These are phyloP conservation scores for Mycena alexandri DNA, from an alignment of 768 basidiomycete species.

Conservation along the genomic window DNA sequence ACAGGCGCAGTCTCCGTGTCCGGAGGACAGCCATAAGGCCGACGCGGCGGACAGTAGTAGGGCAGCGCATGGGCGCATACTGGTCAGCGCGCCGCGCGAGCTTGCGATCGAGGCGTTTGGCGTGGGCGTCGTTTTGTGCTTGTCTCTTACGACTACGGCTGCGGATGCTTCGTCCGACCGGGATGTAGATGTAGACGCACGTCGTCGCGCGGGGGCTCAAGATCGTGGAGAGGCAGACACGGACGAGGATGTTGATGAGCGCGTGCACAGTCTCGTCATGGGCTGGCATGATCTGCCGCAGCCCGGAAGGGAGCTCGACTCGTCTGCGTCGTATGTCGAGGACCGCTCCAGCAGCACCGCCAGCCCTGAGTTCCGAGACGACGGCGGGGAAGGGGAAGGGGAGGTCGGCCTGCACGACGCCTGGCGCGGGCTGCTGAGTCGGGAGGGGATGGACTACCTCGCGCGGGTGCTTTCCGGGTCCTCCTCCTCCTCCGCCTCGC, in stretches of 20 bases:
- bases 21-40: no score
- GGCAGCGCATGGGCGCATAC: neutral
- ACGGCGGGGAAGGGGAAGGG: conserved; percentile 37
- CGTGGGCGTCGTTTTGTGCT: conserved; percentile 7
- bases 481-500: no score
- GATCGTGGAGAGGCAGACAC: neutral
- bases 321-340: neutral
- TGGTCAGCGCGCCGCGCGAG: conserved; percentile 15
- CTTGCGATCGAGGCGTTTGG: conserved; percentile 20
- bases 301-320: no score
- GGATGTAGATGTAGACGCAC: no score
- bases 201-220: neutral
- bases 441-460: conserved; percentile 27
- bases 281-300: neutral
- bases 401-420: conserved; percentile 20
- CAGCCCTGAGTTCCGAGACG: no score
- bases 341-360: no score
- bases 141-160: no score
- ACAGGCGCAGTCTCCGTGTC: no score
- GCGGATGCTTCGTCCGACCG: neutral
- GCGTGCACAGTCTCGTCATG: no score
- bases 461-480: neutral
- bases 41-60: no score
- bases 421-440: conserved; percentile 32
- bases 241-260: no score